A percentile compares a stretch with the other conserved stretches of the same genome.
Conservation (phyloP, 1,284 basidiomycete genomes). For the Melampsora americana region DNA sequence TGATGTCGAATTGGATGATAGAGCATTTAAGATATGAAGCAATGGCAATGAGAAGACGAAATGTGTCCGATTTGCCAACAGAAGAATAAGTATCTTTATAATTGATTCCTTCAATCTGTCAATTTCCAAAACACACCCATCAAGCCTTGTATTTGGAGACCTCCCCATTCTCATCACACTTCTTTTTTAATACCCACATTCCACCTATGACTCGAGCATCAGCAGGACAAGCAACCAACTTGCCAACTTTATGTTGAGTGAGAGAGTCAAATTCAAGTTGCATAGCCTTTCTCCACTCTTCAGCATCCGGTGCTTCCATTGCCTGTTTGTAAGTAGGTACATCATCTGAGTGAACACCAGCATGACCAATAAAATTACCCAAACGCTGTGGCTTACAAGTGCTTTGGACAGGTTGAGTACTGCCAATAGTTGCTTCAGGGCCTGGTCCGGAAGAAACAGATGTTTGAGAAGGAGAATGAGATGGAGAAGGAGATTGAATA, state of each 20-base stretch:
- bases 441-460: too few species aligned
- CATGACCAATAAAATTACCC: too few species aligned
- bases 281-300: neutral
- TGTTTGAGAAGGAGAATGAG: too few species aligned
- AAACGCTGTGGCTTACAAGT: too few species aligned
- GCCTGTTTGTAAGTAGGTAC: neutral
- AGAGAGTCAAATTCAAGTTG: neutral
- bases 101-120: too few species aligned
- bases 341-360: too few species aligned
- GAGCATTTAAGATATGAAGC: neutral
- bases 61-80: neutral
- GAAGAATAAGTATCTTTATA: neutral
- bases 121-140: neutral
- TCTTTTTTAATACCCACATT: constrained; percentile 4
- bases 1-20: neutral
- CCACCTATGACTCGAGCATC: neutral
- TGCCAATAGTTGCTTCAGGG: too few species aligned
- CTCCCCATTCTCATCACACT: neutral
- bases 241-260: neutral
- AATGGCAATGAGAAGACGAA: neutral
- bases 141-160: neutral
- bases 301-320: neutral
- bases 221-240: neutral
- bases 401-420: too few species aligned
- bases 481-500: too few species aligned